Evolutionary conservation across 768 basidiomycete genomes (phyloP).

Genomic region (Dacryopinax spathularia): DNA sequence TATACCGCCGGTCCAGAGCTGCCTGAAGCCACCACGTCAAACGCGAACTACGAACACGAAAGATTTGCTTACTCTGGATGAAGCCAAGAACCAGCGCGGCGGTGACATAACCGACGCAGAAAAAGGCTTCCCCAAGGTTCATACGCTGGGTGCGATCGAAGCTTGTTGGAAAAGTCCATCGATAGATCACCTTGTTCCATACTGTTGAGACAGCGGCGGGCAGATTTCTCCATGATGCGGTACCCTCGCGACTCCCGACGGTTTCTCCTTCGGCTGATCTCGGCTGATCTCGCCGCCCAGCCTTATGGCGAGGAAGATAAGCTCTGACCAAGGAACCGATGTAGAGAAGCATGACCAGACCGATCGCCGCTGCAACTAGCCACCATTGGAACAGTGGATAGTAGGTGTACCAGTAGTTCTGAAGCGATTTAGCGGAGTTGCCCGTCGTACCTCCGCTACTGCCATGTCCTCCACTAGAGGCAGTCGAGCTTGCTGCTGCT

Average conservation of each 20-base stretch:
- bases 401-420: too few relatives aligned
- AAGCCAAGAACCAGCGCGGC: neutral
- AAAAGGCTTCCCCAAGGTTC: neutral
- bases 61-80: neutral
- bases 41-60: neutral
- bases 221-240: neutral
- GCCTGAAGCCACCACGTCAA: too few relatives aligned
- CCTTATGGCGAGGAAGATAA: neutral
- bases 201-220: neutral
- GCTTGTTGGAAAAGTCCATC: neutral
- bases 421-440: too few relatives aligned
- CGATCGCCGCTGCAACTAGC: neutral
- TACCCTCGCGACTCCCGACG: neutral
- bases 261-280: neutral
- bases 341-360: neutral
- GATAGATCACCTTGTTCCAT: neutral
- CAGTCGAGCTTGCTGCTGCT: too few relatives aligned
- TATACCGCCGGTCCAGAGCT: neutral
- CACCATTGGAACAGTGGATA: conserved; percentile 3
- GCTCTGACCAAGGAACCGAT: neutral
- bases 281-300: neutral
- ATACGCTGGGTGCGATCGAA: neutral
- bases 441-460: too few relatives aligned
- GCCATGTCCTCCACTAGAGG: too few relatives aligned
- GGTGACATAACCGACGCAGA: neutral